Evolutionary conservation across 1,139 yeast genomes (phyloP).

Genomic region (Debaryomyces robertsiae): DNA sequence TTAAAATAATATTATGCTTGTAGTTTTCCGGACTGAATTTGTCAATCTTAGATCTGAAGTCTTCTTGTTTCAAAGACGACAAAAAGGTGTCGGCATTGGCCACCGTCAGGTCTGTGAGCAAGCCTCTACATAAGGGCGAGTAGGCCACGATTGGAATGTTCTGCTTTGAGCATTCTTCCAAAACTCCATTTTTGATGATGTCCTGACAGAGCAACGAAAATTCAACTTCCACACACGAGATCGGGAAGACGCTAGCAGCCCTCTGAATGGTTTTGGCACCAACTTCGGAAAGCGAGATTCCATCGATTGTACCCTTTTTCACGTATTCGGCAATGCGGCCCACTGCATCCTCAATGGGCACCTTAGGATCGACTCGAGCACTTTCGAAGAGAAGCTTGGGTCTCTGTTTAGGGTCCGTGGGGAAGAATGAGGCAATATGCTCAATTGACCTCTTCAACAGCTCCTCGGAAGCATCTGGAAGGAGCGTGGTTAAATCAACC

Average conservation of each 20-base stretch:
- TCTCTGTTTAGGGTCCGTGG: conserved; percentile 40
- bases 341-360: conserved; percentile 53
- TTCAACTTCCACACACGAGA: conserved; percentile 75
- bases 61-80: conserved; percentile 52
- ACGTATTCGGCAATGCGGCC: conserved; percentile 53
- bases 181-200: conserved; percentile 60
- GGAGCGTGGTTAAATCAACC: conserved; percentile 29
- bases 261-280: conserved; percentile 57
- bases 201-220: conserved; percentile 68
- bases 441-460: conserved; percentile 53
- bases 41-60: conserved; percentile 54
- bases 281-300: conserved; percentile 73
- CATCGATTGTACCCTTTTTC: conserved; percentile 59
- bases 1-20: conserved; percentile 51
- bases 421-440: conserved; percentile 47
- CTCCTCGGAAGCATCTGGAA: conserved; percentile 54
- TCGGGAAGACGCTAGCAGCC: conserved; percentile 54
- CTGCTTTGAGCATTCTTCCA: conserved; percentile 47
- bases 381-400: conserved; percentile 62
- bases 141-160: conserved; percentile 70
- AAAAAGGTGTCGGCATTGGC: conserved; percentile 36
- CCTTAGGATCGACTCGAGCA: conserved; percentile 63
- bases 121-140: conserved; percentile 82
- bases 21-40: conserved; percentile 62
- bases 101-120: conserved; percentile 62